phyloP scores from a whole-genome alignment of 148 eudicot species.

The Chenopodium album region DNA sequence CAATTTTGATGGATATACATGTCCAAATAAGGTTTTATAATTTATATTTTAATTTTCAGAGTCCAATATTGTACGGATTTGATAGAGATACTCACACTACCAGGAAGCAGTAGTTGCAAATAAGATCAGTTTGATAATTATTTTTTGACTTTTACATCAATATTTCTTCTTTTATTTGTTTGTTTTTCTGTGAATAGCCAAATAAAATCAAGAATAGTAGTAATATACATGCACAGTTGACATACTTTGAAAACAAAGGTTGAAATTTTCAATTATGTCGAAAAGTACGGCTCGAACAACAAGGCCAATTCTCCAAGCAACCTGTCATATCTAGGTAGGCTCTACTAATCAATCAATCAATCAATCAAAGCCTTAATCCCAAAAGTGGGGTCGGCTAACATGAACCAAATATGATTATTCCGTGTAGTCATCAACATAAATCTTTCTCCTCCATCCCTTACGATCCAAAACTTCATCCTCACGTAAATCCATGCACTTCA shows the following conservation, averaged over 20 bases:
- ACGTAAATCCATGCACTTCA: too few species aligned
- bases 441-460: too few species aligned
- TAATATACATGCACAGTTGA: slow-evolving; percentile 21
- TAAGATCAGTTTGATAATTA: slow-evolving; percentile 19
- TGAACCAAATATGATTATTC: too few species aligned
- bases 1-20: background rate
- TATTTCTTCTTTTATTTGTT: background rate
- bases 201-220: background rate
- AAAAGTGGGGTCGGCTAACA: too few species aligned
- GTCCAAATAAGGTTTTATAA: background rate
- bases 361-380: too few species aligned
- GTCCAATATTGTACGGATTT: slow-evolving; percentile 19
- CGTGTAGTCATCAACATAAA: too few species aligned
- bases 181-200: background rate
- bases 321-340: slow-evolving; percentile 11
- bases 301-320: slow-evolving; percentile 29
- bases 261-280: slow-evolving; percentile 32
- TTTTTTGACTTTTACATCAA: slow-evolving; percentile 26
- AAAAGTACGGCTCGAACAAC: slow-evolving; percentile 26
- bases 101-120: slow-evolving; percentile 20
- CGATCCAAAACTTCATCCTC: too few species aligned
- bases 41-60: background rate
- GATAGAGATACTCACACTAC: slow-evolving; percentile 9
- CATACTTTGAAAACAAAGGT: slow-evolving; percentile 21
- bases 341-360: too few species aligned